Evolutionary conservation across 768 basidiomycete genomes (phyloP).

Genomic region (Fomitopsis serialis): DNA sequence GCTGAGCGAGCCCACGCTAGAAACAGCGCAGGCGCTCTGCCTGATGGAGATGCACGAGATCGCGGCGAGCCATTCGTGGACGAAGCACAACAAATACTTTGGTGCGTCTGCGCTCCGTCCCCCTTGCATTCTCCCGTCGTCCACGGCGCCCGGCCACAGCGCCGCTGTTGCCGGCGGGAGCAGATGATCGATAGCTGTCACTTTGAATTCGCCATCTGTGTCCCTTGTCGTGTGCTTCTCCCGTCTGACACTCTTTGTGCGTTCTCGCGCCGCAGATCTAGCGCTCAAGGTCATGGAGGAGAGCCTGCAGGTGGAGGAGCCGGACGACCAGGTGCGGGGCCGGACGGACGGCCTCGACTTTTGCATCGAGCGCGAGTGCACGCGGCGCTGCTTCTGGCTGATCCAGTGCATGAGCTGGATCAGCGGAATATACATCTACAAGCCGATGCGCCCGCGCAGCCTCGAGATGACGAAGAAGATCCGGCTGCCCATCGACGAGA

Average conservation of each 20-base stretch:
- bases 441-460: conserved; percentile 28
- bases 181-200: background rate
- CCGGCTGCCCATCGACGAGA: conserved; percentile 76
- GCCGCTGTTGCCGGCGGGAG: background rate
- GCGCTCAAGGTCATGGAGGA: conserved; percentile 66
- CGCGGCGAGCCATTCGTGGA: conserved; percentile 25
- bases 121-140: background rate
- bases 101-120: too few relatives aligned
- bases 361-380: conserved; percentile 65
- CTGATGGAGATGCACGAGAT: conserved; percentile 61
- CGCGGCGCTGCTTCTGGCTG: conserved; percentile 81
- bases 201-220: background rate
- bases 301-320: conserved; percentile 57
- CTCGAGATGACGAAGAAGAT: conserved; percentile 37
- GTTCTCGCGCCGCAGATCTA: conserved; percentile 39
- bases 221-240: background rate
- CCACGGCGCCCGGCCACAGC: background rate
- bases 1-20: conserved; percentile 56
- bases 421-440: conserved; percentile 33
- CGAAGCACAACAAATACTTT: conserved; percentile 35
- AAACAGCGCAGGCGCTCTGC: conserved; percentile 71
- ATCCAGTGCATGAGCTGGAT: conserved; percentile 57
- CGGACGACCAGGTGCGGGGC: conserved; percentile 45
- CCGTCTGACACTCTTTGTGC: conserved; percentile 7
- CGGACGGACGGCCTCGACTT: conserved; percentile 56